Evolutionary conservation across 176 grass and related monocot species (phyloP).

Genomic region (Puya raimondii): DNA sequence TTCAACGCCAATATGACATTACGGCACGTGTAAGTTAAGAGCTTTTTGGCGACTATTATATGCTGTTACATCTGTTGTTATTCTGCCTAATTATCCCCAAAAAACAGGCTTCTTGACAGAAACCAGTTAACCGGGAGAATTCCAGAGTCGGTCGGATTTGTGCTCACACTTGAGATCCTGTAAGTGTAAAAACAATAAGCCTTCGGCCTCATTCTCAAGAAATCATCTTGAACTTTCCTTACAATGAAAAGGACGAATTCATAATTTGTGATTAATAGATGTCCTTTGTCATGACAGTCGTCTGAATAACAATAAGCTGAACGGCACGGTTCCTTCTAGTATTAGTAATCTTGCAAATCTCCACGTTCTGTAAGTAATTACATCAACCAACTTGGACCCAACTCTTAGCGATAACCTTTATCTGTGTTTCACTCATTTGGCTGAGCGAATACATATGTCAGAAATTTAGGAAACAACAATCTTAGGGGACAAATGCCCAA

Average conservation of each 20-base stretch:
- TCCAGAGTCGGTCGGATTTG: conserved; percentile 38
- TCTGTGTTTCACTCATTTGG: background rate
- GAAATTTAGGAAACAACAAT: conserved; percentile 62
- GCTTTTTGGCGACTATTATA: background rate
- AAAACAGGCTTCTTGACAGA: conserved; percentile 55
- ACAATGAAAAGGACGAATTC: background rate
- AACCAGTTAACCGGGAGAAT: conserved; percentile 52
- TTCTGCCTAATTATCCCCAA: conserved; percentile 11
- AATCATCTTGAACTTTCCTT: background rate
- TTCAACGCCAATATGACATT: conserved; percentile 49
- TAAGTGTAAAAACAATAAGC: conserved; percentile 37
- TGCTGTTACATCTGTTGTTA: background rate
- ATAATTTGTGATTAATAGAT: background rate
- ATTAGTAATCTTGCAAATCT: conserved; percentile 42
- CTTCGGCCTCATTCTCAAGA: background rate
- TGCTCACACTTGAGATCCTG: conserved; percentile 53
- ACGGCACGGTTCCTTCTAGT: conserved; percentile 24
- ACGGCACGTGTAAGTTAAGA: conserved; percentile 59
- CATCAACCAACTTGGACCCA: background rate
- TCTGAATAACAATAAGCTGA: conserved; percentile 46
- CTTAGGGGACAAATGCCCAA: conserved; percentile 52
- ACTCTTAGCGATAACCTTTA: background rate
- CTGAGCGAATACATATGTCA: conserved; percentile 19
- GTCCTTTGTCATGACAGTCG: conserved; percentile 35
- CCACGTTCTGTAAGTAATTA: conserved; percentile 45